A percentile compares a stretch with the other conserved stretches of the same genome.
phyloP scores from a whole-genome alignment of 305 asterid genomes.

The Rubia tinctorum region DNA sequence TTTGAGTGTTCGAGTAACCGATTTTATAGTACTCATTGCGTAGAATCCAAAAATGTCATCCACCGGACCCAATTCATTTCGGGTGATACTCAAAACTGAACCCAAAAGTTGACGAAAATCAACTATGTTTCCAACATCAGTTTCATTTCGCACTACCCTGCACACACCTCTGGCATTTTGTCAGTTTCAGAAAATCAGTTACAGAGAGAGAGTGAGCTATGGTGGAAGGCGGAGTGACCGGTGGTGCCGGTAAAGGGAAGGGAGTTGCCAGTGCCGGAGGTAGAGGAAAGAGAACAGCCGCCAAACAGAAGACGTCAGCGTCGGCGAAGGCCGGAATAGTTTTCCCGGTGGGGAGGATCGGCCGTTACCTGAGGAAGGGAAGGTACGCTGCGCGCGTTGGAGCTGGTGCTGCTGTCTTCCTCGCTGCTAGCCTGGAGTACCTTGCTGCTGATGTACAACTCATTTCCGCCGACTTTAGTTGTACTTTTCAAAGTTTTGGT shows the following conservation, averaged over 20 bases:
- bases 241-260: not conserved
- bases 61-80: too few relatives aligned
- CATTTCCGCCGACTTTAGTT: not conserved
- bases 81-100: too few relatives aligned
- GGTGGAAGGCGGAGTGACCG: not conserved
- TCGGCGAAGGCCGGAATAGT: constrained; percentile 18
- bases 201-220: not conserved
- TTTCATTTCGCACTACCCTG: not conserved
- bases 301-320: constrained; percentile 9
- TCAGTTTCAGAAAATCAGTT: not conserved
- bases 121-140: too few relatives aligned
- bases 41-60: too few relatives aligned
- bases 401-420: constrained; percentile 20
- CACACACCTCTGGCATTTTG: not conserved
- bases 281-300: not conserved
- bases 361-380: constrained; percentile 26
- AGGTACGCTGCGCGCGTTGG: constrained; percentile 24
- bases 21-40: too few relatives aligned
- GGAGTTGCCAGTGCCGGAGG: not conserved
- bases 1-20: too few relatives aligned
- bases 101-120: too few relatives aligned
- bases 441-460: constrained; percentile 31
- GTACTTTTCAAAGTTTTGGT: not conserved
- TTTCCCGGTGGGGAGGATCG: constrained; percentile 32
- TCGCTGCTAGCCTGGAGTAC: constrained; percentile 26